phyloP scores from a whole-genome alignment of 2,329 filamentous ascomycete species.

The Monilinia fructigena region DNA sequence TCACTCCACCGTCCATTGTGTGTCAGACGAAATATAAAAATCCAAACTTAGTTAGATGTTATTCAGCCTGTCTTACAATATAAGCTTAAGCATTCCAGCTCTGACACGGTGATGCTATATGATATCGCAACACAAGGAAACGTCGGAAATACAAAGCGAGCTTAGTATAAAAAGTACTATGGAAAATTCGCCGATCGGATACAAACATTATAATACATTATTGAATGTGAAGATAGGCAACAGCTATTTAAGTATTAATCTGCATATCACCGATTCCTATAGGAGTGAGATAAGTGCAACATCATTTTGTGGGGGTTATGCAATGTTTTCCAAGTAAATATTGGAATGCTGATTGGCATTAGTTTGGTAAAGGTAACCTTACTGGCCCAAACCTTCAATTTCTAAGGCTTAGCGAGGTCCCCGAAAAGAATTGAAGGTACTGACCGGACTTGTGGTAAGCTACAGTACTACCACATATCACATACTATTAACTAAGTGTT shows the following conservation, averaged over 20 bases:
- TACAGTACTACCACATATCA: neutral
- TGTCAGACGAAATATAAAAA: neutral
- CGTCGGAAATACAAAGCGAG: neutral
- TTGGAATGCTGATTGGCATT: neutral
- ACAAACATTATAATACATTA: slow-evolving; percentile 14
- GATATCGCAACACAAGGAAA: slow-evolving; percentile 17
- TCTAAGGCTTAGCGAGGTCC: slow-evolving; percentile 22
- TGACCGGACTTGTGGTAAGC: neutral
- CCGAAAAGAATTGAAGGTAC: neutral
- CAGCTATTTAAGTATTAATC: neutral
- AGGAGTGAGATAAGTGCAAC: neutral
- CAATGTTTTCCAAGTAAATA: neutral
- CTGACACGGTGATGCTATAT: slow-evolving; percentile 13
- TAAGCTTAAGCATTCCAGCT: slow-evolving; percentile 15
- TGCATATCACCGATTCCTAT: slow-evolving; percentile 16
- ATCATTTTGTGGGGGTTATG: neutral
- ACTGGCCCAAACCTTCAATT: slow-evolving; percentile 5
- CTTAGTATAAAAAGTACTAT: slow-evolving; percentile 6
- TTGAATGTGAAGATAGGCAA: neutral
- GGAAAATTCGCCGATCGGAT: slow-evolving; percentile 23
- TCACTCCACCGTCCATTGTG: neutral
- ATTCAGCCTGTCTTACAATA: slow-evolving; percentile 20
- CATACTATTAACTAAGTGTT: neutral
- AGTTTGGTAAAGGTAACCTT: neutral
- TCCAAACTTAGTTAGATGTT: slow-evolving; percentile 5